A percentile compares a stretch with the other conserved stretches of the same genome.
phyloP scores from a whole-genome alignment of 768 basidiomycete species.

The Termitomyces sp. region DNA sequence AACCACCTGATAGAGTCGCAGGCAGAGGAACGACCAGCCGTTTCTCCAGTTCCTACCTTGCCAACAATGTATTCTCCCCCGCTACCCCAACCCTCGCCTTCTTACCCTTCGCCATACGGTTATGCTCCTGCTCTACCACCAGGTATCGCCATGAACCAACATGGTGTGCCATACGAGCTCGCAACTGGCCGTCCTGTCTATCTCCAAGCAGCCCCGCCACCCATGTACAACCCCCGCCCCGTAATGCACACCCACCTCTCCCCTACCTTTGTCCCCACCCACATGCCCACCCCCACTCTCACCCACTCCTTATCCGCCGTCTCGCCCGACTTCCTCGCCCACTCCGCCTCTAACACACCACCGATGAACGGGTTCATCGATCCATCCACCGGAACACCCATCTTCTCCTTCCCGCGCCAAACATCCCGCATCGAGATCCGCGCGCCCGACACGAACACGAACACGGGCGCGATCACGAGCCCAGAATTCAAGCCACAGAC shows the following conservation, averaged over 20 bases:
- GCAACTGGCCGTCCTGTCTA: conserved; percentile 81
- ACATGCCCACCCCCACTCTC: conserved; percentile 63
- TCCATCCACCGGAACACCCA: conserved; percentile 62
- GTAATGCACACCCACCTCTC: conserved; percentile 54
- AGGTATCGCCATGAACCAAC: conserved; percentile 70
- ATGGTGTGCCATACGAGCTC: conserved; percentile 80
- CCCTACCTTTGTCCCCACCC: conserved; percentile 58
- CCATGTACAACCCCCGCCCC: conserved; percentile 69
- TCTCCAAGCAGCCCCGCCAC: conserved; percentile 55
- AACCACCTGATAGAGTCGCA: conserved; percentile 31
- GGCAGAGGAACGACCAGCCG: conserved; percentile 19
- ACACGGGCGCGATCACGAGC: not conserved
- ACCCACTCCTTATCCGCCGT: conserved; percentile 34
- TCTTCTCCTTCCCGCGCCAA: conserved; percentile 74
- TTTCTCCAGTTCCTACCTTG: conserved; percentile 35
- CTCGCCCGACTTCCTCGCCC: conserved; percentile 63
- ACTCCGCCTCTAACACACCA: conserved; percentile 54
- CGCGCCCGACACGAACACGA: conserved; percentile 37
- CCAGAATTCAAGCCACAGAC: conserved; percentile 25
- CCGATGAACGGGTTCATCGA: conserved; percentile 65
- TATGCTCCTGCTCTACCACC: conserved; percentile 65
- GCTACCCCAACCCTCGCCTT: conserved; percentile 47
- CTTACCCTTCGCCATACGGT: conserved; percentile 66
- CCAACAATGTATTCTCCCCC: conserved; percentile 45
- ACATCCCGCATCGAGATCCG: conserved; percentile 75